Conservation (phyloP, 495 filamentous ascomycete genomes). For the Jackrogersella multiformis region DNA sequence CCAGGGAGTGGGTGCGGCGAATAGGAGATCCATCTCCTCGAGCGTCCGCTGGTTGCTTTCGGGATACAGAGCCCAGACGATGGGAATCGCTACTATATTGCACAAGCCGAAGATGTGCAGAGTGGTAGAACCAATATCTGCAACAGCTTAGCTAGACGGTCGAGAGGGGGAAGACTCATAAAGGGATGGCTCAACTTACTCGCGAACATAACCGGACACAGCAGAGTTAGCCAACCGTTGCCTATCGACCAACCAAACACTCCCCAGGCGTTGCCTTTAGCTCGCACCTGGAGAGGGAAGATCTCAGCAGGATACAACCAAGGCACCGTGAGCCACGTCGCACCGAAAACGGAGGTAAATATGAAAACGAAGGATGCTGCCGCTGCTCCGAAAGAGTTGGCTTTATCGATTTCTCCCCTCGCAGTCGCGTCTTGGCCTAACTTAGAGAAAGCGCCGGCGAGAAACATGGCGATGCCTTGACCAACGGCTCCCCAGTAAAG, state of each 20-base stretch:
- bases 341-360: conserved; percentile 74
- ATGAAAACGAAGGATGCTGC: conserved; percentile 75
- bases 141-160: conserved; percentile 20
- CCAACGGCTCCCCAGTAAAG: conserved; percentile 72
- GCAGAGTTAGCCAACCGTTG: conserved; percentile 71
- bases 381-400: conserved; percentile 66
- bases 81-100: conserved; percentile 70
- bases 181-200: conserved; percentile 28
- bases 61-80: conserved; percentile 75
- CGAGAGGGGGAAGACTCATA: not conserved
- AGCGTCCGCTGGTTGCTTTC: conserved; percentile 74
- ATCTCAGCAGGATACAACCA: conserved; percentile 79
- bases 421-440: conserved; percentile 50
- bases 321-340: conserved; percentile 76
- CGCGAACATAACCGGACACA: conserved; percentile 71
- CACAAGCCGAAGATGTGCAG: conserved; percentile 70
- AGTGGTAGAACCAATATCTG: conserved; percentile 68
- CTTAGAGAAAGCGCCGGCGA: conserved; percentile 57
- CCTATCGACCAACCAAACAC: conserved; percentile 78
- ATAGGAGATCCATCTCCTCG: conserved; percentile 75
- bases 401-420: conserved; percentile 44
- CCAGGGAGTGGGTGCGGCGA: conserved; percentile 67
- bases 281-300: conserved; percentile 73
- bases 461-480: conserved; percentile 67
- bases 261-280: conserved; percentile 78